Evolutionary conservation across 441 rosid genomes (phyloP).

Genomic region (Pelargonium myrrhifolium): DNA sequence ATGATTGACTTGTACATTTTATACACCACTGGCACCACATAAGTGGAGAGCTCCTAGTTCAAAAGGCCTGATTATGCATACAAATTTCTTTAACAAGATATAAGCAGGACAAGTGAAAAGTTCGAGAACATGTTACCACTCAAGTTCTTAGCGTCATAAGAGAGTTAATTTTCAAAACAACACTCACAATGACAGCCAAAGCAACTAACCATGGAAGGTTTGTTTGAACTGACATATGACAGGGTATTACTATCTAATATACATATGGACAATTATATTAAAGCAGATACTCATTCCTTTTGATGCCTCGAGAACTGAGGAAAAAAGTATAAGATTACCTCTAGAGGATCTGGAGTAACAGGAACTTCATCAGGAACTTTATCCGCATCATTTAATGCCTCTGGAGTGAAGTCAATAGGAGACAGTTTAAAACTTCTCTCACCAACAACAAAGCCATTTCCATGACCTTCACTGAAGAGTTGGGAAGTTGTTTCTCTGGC

Average conservation of each 20-base stretch:
- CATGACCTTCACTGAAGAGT: conserved; percentile 57
- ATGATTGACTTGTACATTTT: conserved; percentile 9
- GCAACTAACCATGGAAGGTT: neutral
- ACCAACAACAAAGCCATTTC: conserved; percentile 49
- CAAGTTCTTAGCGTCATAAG: neutral
- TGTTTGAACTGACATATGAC: neutral
- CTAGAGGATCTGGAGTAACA: conserved; percentile 75
- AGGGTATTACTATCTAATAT: neutral
- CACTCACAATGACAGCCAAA: conserved; percentile 1
- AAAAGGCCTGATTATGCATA: conserved; percentile 3
- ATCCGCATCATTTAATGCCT: conserved; percentile 35
- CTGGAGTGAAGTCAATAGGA: conserved; percentile 33
- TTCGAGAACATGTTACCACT: neutral
- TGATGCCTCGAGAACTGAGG: neutral
- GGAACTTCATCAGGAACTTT: conserved; percentile 35
- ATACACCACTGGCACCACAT: neutral
- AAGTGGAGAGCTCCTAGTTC: neutral
- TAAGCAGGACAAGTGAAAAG: neutral
- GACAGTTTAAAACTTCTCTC: conserved; percentile 46
- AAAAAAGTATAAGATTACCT: conserved; percentile 42
- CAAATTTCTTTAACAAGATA: conserved; percentile 2
- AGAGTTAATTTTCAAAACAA: conserved; percentile 1
- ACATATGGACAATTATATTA: neutral
- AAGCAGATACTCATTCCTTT: neutral
- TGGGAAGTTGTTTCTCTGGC: conserved; percentile 92